Evolutionary conservation across 78 protist species (phyloP).

Genomic region (Carpediemonas membranifera): DNA sequence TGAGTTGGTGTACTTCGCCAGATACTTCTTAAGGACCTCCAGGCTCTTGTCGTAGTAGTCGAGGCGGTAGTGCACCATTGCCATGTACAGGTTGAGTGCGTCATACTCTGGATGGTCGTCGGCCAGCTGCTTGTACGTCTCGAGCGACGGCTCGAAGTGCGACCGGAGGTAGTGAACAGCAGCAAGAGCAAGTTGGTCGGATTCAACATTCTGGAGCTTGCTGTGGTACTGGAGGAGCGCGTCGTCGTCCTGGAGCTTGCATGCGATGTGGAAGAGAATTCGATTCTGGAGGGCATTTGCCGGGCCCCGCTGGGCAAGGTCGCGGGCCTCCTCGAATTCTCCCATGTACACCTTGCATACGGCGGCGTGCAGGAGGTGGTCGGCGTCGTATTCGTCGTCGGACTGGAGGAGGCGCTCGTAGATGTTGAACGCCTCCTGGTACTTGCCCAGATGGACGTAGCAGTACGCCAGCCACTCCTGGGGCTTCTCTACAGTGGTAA

Average conservation of each 20-base stretch:
- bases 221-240: slow-evolving; percentile 44
- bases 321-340: no score
- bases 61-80: slow-evolving; percentile 65
- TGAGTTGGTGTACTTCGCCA: no score
- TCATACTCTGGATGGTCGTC: slow-evolving; percentile 8
- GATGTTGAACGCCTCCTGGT: slow-evolving; percentile 27
- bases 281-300: slow-evolving; percentile 39
- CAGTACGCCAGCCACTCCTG: slow-evolving; percentile 63
- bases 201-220: slow-evolving; percentile 29
- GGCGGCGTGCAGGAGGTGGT: background rate
- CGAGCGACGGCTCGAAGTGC: slow-evolving; percentile 10
- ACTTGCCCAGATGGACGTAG: slow-evolving; percentile 56
- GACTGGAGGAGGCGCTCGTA: background rate
- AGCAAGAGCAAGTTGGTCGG: slow-evolving; percentile 40
- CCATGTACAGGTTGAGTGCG: slow-evolving; percentile 59
- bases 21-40: slow-evolving; percentile 43
- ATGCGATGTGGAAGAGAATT: slow-evolving; percentile 55
- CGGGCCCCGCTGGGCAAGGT: background rate
- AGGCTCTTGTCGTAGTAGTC: slow-evolving; percentile 65
- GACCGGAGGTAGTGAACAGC: slow-evolving; percentile 53
- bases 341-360: no score
- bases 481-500: no score
- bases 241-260: slow-evolving; percentile 44
- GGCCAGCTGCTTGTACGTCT: background rate
- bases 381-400: background rate